Base-by-base conservation (phyloP, 1,139 yeast species). In the Geotrichum fermentans region DNA sequence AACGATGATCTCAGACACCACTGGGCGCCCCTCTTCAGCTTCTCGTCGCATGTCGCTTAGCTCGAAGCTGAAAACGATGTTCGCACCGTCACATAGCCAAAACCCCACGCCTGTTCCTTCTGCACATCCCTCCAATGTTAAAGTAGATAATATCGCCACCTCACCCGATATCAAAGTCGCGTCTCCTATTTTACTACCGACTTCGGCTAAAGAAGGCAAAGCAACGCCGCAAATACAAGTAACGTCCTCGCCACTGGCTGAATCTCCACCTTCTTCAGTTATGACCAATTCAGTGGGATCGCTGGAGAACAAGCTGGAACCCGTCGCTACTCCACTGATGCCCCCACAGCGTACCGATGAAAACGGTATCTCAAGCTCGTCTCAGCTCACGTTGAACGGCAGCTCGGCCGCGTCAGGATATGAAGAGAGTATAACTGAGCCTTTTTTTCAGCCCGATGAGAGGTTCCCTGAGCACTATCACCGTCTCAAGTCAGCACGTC, bases 401-500 rank as follows among this genome's bases (percentile, higher is more conserved):
- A n/a, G n/a, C n/a, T n/a, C n/a, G n/a, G n/a, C n/a, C n/a, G n/a
- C n/a, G n/a, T n/a, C n/a, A n/a, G n/a, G n/a, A n/a, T n/a, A n/a
- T n/a, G n/a, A n/a, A n/a, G n/a, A n/a, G n/a, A n/a, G n/a, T n/a
- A n/a, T n/a, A n/a, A n/a, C n/a, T n/a, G n/a, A n/a, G 8, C 28
- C 28, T 13, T 51, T 47, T 34, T 34, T 21, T n/a, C 40, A 36
- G 46, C 36, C 32, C 43, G 51, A 36, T 45, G 47, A 36, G 20
- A 32, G 13, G 13, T 20, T 21, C 10, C 45, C 42, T 16, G 33
- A 18, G 20, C 97, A 90, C 65, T 87, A 80, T 59, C 97, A 90
- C 66, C 80, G 80, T 61, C 72, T 90, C 56, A 76, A 80, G 53
- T 79, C 83, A 40, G 82, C 90, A 10, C 81, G 83, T 61, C 77